These are phyloP conservation scores for Malus fusca DNA, from an alignment of 306 rosid genomes.

Conservation along the genomic window DNA sequence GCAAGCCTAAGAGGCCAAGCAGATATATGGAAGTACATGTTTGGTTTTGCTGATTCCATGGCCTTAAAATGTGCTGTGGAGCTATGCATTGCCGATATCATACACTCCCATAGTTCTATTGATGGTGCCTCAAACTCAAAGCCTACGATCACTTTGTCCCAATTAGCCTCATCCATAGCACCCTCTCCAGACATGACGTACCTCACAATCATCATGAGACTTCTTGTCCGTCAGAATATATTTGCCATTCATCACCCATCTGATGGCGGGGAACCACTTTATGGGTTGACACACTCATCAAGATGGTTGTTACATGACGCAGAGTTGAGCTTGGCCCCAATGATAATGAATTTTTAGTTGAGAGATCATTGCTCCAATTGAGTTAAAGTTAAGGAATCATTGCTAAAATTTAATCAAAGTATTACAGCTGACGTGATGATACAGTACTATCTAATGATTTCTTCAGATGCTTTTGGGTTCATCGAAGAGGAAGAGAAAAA, in stretches of 20 bases:
- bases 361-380: no score
- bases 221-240: slow-evolving; percentile 21
- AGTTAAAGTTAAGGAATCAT: no score
- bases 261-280: slow-evolving; percentile 9
- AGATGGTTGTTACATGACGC: slow-evolving; percentile 26
- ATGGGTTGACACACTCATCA: slow-evolving; percentile 5
- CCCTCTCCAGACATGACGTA: slow-evolving; percentile 18
- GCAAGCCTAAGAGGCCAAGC: slow-evolving; percentile 26
- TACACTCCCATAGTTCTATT: slow-evolving; percentile 10
- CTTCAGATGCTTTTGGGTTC: no score
- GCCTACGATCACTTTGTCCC: slow-evolving; percentile 14
- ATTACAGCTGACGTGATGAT: no score
- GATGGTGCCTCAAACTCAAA: background rate
- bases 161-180: slow-evolving; percentile 12
- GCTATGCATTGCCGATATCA: slow-evolving; percentile 33
- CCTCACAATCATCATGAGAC: slow-evolving; percentile 30
- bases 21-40: slow-evolving; percentile 31
- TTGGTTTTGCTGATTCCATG: slow-evolving; percentile 26
- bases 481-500: no score
- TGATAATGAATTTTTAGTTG: background rate
- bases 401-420: no score
- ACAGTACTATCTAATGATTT: no score
- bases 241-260: slow-evolving; percentile 14
- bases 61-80: slow-evolving; percentile 36
- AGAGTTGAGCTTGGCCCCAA: slow-evolving; percentile 14